Evolutionary conservation across 306 rosid genomes (phyloP), one percentile per base, ranked within the genome.

Genomic region (Macrotyloma uniflorum): DNA sequence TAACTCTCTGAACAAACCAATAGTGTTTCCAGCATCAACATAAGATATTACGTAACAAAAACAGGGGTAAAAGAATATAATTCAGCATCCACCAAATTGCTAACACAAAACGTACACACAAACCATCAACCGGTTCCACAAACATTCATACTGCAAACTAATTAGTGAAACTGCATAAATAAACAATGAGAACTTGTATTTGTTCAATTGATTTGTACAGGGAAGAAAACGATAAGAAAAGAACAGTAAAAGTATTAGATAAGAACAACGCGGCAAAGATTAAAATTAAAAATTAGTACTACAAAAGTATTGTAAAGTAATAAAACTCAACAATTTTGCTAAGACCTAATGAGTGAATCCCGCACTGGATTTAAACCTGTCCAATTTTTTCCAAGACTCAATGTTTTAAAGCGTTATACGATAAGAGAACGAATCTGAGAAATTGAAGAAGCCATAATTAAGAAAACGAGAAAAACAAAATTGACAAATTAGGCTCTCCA

Each of bases 1-100:
- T 13, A 78, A 46, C 51, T 57, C 32, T 36, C 9, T 64, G 70
- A 45, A 73, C 30, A 55, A 68, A 54, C 40, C 57, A 74, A 18
- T 11, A 49, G 53, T 42, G 33, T 23, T 47, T 16, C 63, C 28
- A 54, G 15, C 30, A 22, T 38, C 30, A 81, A 33, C 23, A 26
- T 13, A 30, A 22, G 67, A 59, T 36, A 15, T 30, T 4, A 33
- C 23, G 50, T 1, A 65, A 32, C 2, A 13, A 46, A 0, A 49
- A 59, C 13, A 59, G 19, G 18, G 16, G 9, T 5, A 6, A 43
- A 49, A 23, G 14, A 30, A 43, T 24, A 62, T 13, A 33, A 62
- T 8, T 23, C 50, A 33, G 13, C 28, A 23, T 8, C 50, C 57
- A 46, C 42, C 57, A 33, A 62, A 75, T 54, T 72, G 24, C 33